phyloP scores from a whole-genome alignment of 495 filamentous ascomycete genomes.

The Penicillium bovifimosum region DNA sequence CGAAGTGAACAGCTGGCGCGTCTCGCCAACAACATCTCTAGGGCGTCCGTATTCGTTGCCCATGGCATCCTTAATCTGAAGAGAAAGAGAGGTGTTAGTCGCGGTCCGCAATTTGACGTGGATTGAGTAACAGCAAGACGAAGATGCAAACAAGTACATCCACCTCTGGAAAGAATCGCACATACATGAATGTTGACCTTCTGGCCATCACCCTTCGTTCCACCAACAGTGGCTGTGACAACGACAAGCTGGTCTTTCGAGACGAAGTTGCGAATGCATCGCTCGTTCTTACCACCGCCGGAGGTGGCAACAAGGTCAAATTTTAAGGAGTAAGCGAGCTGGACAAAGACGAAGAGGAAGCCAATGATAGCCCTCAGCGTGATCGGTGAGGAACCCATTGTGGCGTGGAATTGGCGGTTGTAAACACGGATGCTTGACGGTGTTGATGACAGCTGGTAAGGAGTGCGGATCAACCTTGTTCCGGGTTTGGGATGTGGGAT shows the following conservation, averaged over 20 bases:
- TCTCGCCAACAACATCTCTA: slow-evolving; percentile 87
- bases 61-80: slow-evolving; percentile 85
- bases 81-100: slow-evolving; percentile 10
- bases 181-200: slow-evolving; percentile 91
- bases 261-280: slow-evolving; percentile 98
- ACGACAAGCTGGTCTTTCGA: slow-evolving; percentile 91
- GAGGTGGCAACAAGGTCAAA: slow-evolving; percentile 80
- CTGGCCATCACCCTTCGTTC: slow-evolving; percentile 86
- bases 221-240: slow-evolving; percentile 86
- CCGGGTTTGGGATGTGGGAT: slow-evolving; percentile 5
- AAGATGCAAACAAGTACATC: not conserved
- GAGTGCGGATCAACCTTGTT: slow-evolving; percentile 22
- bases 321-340: slow-evolving; percentile 72
- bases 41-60: slow-evolving; percentile 93
- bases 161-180: slow-evolving; percentile 1
- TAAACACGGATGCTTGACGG: slow-evolving; percentile 20
- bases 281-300: slow-evolving; percentile 57
- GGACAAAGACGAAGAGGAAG: slow-evolving; percentile 43
- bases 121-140: not conserved
- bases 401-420: slow-evolving; percentile 21
- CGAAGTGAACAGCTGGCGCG: slow-evolving; percentile 91
- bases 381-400: slow-evolving; percentile 31
- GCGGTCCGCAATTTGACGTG: not conserved
- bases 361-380: slow-evolving; percentile 34
- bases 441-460: slow-evolving; percentile 34